Evolutionary conservation across 1,139 yeast genomes (phyloP), one percentile per base, ranked within the genome.

Genomic region (Candida pseudoviswanathii): DNA sequence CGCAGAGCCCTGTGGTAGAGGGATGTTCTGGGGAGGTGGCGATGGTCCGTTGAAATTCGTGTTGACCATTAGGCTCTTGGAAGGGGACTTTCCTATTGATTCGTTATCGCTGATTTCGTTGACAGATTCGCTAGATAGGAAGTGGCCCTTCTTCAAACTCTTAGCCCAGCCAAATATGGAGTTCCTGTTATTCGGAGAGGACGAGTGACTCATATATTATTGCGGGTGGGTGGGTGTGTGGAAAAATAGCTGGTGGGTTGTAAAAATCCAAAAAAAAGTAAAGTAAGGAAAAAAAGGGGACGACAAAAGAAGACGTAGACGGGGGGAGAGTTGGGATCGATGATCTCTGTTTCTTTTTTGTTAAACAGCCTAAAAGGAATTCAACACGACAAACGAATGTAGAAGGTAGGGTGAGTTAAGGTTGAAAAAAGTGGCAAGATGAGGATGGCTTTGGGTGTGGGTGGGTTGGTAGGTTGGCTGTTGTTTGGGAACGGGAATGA

Each of bases 161-260:
- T 75, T 75, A 48, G 76, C 80, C 81, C 81, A 76, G 9, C 80
- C 81, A 56, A 76, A 70, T 24, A 76, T 69, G 39, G 77, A 71
- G 52, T 62, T 66, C 49, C 79, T 63, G 58, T 71, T 74, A 43
- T 66, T 70, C 9, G 79, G 78, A 6, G 78, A 70, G 60, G 66
- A 67, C 32, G 76, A 68, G 49, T 72, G 78, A 58, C 74, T 71
- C 79, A 73, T 73, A 16, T 16, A 16, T 16, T 16, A 16, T 16
- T 16, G 16, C 16, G 16, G 16, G 16, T 16, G 16, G 16, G 16
- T 16, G 16, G 16, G 16, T 16, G 16, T 16, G 16, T 16, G 16
- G 16, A 16, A 16, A 16, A 16, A 16, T 16, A 16, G 16, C 16
- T 16, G 16, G 16, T 16, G 16, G 16, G 16, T 16, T 16, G 16